Percentiles rank a stretch among this genome's conserved stretches.
Conservation (phyloP, 176 grass and related monocot species). For the Rhynchospora pubera region DNA sequence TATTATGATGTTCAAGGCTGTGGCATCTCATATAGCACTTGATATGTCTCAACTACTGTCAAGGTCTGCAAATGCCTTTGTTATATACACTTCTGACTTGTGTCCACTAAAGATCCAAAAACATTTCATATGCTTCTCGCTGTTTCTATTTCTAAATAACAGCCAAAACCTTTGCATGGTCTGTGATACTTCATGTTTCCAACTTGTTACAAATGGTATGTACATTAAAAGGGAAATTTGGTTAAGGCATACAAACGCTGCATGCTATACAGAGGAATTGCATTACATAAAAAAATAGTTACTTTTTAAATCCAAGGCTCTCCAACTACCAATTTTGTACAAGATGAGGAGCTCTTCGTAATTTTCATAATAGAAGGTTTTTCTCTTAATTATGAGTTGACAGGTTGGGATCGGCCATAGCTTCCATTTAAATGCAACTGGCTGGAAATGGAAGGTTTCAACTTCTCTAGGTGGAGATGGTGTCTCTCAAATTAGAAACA, state of each 20-base stretch:
- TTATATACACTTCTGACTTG: neutral
- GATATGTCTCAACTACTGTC: neutral
- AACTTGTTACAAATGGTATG: neutral
- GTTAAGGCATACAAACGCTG: neutral
- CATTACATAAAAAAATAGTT: neutral
- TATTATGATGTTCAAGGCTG: no score
- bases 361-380: neutral
- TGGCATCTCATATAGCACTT: neutral
- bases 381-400: neutral
- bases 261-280: neutral
- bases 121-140: neutral
- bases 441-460: conserved; percentile 96
- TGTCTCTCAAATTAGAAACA: conserved; percentile 83
- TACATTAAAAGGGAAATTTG: neutral
- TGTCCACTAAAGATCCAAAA: neutral
- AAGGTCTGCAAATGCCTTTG: neutral
- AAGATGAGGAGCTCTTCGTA: neutral
- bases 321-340: neutral
- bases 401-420: conserved; percentile 91
- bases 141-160: neutral
- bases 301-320: neutral
- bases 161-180: neutral
- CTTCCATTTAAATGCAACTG: conserved; percentile 64
- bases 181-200: neutral
- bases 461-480: conserved; percentile 88